Conservation (phyloP, 2,329 filamentous ascomycete genomes). For the Colletotrichum viniferum region DNA sequence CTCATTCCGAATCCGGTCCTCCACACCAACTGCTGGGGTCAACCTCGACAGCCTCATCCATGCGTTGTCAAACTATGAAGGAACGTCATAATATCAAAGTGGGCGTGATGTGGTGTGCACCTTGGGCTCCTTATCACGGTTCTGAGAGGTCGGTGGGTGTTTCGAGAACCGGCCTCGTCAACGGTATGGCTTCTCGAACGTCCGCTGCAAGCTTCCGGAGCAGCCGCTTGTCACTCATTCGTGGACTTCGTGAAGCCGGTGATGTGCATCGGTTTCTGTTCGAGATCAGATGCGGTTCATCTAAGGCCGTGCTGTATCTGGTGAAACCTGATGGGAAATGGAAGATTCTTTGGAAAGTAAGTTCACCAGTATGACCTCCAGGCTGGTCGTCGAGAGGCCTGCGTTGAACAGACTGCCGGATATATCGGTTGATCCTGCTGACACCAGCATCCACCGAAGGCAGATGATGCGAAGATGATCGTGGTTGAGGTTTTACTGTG, state of each 20-base stretch:
- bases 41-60: background rate
- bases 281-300: background rate
- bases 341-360: background rate
- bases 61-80: background rate
- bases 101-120: background rate
- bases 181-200: background rate
- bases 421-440: background rate
- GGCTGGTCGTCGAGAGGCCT: background rate
- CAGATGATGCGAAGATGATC: background rate
- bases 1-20: background rate
- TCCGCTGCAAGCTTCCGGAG: background rate
- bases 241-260: background rate
- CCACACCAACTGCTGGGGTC: background rate
- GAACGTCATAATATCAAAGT: background rate
- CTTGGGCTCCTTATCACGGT: background rate
- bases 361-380: background rate
- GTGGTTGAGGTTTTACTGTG: background rate
- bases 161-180: background rate
- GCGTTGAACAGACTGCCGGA: background rate
- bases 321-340: background rate
- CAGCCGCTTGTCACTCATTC: background rate
- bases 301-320: background rate
- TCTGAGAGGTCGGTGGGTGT: background rate
- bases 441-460: background rate
- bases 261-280: background rate